Evolutionary conservation across 2,329 filamentous ascomycete genomes (phyloP).

Genomic region (Epichloe elymi): DNA sequence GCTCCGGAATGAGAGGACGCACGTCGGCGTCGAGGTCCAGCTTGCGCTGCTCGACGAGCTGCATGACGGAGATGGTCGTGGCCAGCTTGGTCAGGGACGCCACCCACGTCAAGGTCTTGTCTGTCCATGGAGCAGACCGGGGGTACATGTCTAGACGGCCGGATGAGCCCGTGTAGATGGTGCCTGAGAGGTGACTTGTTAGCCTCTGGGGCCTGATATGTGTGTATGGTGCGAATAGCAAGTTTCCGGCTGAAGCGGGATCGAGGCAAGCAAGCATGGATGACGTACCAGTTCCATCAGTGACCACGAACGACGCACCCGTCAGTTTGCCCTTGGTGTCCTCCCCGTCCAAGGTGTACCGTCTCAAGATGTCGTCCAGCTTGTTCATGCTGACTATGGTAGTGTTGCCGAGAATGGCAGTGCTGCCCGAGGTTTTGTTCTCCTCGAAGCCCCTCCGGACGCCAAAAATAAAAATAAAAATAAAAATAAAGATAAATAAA

Average conservation of each 20-base stretch:
- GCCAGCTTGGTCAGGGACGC: conserved; percentile 33
- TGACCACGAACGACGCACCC: conserved; percentile 23
- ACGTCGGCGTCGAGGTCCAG: conserved; percentile 25
- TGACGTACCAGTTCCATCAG: conserved; percentile 18
- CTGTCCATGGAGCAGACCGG: conserved; percentile 17
- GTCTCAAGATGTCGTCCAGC: conserved; percentile 17
- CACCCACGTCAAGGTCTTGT: conserved; percentile 22
- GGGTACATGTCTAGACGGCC: conserved; percentile 21
- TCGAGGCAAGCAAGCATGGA: neutral
- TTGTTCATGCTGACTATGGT: conserved; percentile 12
- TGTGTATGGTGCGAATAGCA: neutral
- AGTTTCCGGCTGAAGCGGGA: neutral
- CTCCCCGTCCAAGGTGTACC: conserved; percentile 15
- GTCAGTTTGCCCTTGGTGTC: conserved; percentile 21
- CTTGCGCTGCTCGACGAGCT: conserved; percentile 23
- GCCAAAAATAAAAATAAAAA: no score
- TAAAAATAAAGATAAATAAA: no score
- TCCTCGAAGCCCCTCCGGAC: no score
- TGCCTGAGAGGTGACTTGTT: conserved; percentile 10
- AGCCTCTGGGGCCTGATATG: no score
- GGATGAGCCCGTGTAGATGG: conserved; percentile 23
- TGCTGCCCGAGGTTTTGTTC: no score
- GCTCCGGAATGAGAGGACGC: conserved; percentile 20
- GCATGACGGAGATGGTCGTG: conserved; percentile 24
- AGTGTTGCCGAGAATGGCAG: no score